Conservation (phyloP, 106 monocot genomes). For the Vanilla planifolia region DNA sequence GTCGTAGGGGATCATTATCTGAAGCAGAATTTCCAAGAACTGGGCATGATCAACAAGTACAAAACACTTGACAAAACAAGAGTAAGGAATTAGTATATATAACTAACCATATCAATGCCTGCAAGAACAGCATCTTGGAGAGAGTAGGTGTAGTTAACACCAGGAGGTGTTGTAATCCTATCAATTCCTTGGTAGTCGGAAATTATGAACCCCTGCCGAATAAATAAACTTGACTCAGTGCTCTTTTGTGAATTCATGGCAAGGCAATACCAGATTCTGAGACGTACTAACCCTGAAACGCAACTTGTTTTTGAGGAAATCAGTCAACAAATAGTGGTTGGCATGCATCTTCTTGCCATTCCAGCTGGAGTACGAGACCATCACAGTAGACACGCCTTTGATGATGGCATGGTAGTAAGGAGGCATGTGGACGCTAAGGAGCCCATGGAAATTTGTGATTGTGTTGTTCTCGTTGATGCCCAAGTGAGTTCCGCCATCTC, state of each 20-base stretch:
- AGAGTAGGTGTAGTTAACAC: constrained; percentile 35
- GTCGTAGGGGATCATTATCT: constrained; percentile 25
- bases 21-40: neutral
- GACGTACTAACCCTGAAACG: constrained; percentile 19
- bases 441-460: constrained; percentile 24
- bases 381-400: constrained; percentile 36
- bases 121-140: constrained; percentile 35
- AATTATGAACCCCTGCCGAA: constrained; percentile 37
- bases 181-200: constrained; percentile 43
- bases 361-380: constrained; percentile 47
- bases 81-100: neutral
- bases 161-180: constrained; percentile 30
- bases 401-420: constrained; percentile 26
- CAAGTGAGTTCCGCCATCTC: constrained; percentile 35
- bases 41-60: neutral
- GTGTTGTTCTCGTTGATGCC: constrained; percentile 46
- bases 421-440: constrained; percentile 39
- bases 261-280: neutral
- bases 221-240: neutral
- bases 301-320: constrained; percentile 30
- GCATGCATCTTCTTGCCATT: constrained; percentile 41
- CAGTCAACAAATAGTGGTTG: constrained; percentile 24
- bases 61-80: neutral
- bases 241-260: neutral
- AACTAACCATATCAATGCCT: constrained; percentile 43